phyloP scores from a whole-genome alignment of 768 basidiomycete genomes.

The Phylloporus rhodoxanthus region DNA sequence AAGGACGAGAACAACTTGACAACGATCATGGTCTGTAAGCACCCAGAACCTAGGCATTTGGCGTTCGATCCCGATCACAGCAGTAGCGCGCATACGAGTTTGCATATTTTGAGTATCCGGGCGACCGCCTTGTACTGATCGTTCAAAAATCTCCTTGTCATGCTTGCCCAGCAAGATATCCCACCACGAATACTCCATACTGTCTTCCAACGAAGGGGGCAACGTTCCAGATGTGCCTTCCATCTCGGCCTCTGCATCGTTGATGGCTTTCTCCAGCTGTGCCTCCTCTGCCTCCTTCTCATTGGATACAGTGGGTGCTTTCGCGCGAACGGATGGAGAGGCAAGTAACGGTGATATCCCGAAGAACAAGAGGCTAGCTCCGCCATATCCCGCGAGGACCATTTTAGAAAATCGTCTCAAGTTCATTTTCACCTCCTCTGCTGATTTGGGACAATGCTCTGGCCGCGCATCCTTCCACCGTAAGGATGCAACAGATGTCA shows the following conservation, averaged over 20 bases:
- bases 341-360: slow-evolving; percentile 45
- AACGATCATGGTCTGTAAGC: slow-evolving; percentile 69
- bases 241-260: slow-evolving; percentile 64
- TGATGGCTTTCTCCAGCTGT: slow-evolving; percentile 58
- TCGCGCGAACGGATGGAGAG: slow-evolving; percentile 20
- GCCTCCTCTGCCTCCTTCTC: slow-evolving; percentile 54
- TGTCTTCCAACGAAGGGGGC: slow-evolving; percentile 19
- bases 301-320: slow-evolving; percentile 25
- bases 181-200: slow-evolving; percentile 70
- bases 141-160: slow-evolving; percentile 77
- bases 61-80: slow-evolving; percentile 59
- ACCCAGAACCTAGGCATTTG: slow-evolving; percentile 85
- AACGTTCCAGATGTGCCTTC: slow-evolving; percentile 35
- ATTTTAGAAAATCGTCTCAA: slow-evolving; percentile 78
- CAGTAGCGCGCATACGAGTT: slow-evolving; percentile 47
- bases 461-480: slow-evolving; percentile 21
- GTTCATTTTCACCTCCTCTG: slow-evolving; percentile 55
- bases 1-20: slow-evolving; percentile 70
- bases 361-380: slow-evolving; percentile 75
- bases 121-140: slow-evolving; percentile 37
- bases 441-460: slow-evolving; percentile 29
- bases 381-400: slow-evolving; percentile 80
- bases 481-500: slow-evolving; percentile 24
- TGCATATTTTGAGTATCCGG: slow-evolving; percentile 18
- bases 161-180: slow-evolving; percentile 73